phyloP scores from a whole-genome alignment of 164 flowering plant genomes.

The Paratinospora sagittata region DNA sequence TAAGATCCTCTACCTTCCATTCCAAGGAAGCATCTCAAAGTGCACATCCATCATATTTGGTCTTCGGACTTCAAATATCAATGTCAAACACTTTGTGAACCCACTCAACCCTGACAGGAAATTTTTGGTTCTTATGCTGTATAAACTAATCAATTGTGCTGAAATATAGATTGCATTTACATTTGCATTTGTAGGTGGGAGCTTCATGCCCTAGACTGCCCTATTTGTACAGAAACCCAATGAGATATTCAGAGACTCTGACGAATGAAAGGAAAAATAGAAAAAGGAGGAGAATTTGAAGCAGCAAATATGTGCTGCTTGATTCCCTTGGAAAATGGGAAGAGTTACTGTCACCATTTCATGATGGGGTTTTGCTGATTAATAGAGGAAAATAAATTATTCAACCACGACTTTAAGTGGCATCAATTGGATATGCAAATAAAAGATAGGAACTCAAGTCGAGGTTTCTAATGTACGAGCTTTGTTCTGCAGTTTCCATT shows the following conservation, averaged over 20 bases:
- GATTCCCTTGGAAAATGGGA: neutral
- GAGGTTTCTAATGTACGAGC: neutral
- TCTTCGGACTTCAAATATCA: neutral
- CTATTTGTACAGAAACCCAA: neutral
- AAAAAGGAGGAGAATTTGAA: neutral
- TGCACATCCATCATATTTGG: neutral
- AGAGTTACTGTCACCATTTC: neutral
- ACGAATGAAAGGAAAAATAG: neutral
- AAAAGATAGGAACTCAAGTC: neutral
- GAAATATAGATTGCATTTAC: neutral
- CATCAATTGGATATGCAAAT: no score
- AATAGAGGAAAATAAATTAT: slow-evolving; percentile 54
- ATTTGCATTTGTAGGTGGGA: neutral
- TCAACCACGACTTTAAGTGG: neutral
- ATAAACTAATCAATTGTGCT: neutral
- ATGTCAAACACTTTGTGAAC: neutral
- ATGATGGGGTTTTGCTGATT: neutral
- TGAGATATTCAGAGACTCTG: neutral
- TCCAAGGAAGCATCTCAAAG: neutral
- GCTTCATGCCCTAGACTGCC: no score
- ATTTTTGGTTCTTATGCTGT: neutral
- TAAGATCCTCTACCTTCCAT: no score
- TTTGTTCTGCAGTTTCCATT: neutral
- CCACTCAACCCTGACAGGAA: neutral
- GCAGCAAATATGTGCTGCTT: neutral